These are phyloP conservation scores for Microcyclospora tardicrescens DNA, from an alignment of 2,329 filamentous ascomycete genomes.

Conservation along the genomic window DNA sequence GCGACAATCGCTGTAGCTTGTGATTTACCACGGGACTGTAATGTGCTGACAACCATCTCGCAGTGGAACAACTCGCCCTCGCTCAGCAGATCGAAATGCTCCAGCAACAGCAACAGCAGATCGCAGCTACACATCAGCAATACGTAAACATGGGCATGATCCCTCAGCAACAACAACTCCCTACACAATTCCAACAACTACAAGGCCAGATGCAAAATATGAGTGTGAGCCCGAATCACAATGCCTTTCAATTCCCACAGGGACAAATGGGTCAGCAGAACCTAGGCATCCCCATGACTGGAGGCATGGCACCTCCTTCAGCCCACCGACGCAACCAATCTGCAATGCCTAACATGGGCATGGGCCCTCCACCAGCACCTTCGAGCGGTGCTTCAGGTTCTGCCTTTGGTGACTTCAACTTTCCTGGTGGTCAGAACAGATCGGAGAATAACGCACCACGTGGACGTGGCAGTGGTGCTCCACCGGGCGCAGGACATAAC, in stretches of 20 bases:
- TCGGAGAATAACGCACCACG: constrained; percentile 56
- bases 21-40: too few relatives aligned
- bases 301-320: constrained; percentile 58
- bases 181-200: constrained; percentile 62
- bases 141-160: constrained; percentile 97
- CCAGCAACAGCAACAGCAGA: constrained; percentile 96
- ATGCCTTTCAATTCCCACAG: constrained; percentile 80
- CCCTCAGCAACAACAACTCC: constrained; percentile 68
- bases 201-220: constrained; percentile 70
- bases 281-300: constrained; percentile 57
- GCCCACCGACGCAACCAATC: constrained; percentile 97
- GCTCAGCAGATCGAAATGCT: constrained; percentile 96
- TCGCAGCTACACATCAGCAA: constrained; percentile 90
- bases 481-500: constrained; percentile 63
- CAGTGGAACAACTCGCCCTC: constrained; percentile 94
- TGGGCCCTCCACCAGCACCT: constrained; percentile 67
- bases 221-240: constrained; percentile 42
- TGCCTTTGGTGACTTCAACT: constrained; percentile 60
- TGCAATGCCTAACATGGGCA: constrained; percentile 80
- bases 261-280: constrained; percentile 45
- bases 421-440: constrained; percentile 25
- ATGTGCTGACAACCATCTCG: constrained; percentile 19
- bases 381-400: constrained; percentile 73
- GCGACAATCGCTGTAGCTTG: too few relatives aligned
- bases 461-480: constrained; percentile 50